Conservation (phyloP, 805 yeast species). For the Limtongozyma cylindracea region DNA sequence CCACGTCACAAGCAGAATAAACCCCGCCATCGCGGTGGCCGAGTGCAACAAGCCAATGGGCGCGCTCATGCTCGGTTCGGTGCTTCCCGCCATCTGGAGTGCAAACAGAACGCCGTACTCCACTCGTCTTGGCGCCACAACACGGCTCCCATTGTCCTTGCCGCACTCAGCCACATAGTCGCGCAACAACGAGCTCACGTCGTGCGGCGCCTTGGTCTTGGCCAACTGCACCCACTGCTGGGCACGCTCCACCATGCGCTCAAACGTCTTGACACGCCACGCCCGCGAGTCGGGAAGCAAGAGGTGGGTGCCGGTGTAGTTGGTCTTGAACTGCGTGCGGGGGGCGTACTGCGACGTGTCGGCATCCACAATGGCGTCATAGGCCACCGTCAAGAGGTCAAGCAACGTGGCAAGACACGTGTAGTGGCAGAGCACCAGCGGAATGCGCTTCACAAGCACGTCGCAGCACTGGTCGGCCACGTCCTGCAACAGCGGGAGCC, state of each 20-base stretch:
- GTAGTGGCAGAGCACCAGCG: conserved; percentile 58
- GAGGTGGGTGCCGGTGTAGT: conserved; percentile 19
- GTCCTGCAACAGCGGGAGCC: conserved; percentile 48
- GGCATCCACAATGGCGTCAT: conserved; percentile 63
- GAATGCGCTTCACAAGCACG: conserved; percentile 32
- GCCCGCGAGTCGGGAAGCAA: conserved; percentile 48
- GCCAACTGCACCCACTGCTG: conserved; percentile 40
- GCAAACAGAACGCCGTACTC: conserved; percentile 82
- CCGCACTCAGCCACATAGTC: too few species aligned
- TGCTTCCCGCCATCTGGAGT: conserved; percentile 55
- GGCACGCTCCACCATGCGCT: conserved; percentile 29
- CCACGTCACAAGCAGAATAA: conserved; percentile 61
- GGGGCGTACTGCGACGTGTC: conserved; percentile 75
- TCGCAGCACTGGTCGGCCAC: conserved; percentile 65
- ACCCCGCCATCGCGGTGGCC: conserved; percentile 40
- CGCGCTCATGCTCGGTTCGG: too few species aligned
- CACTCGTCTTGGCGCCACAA: conserved; percentile 9
- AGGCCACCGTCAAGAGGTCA: conserved; percentile 56
- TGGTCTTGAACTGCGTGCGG: conserved; percentile 28
- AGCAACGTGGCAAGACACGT: conserved; percentile 51
- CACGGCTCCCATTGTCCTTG: too few species aligned
- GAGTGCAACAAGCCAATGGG: conserved; percentile 34
- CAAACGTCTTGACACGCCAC: conserved; percentile 51
- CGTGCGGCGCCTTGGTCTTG: too few species aligned
- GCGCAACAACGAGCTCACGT: too few species aligned